Percentiles rank a stretch among this genome's conserved stretches.
phyloP scores from a whole-genome alignment of 2,329 filamentous ascomycete species.

The Monosporascus ibericus region DNA sequence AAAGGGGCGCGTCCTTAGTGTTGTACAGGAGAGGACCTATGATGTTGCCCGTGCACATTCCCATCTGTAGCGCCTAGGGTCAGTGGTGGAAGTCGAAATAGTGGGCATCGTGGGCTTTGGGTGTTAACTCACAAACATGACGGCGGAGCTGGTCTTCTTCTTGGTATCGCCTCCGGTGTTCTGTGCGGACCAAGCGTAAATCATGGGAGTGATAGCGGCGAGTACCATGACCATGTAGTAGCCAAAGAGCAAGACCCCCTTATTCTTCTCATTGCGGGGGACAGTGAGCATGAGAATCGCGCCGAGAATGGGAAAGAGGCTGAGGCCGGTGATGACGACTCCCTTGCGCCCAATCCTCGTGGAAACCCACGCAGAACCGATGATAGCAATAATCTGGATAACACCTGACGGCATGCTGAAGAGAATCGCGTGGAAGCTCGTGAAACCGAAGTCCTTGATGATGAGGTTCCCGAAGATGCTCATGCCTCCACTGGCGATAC shows the following conservation, averaged over 20 bases:
- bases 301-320: conserved; percentile 32
- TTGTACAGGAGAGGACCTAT: conserved; percentile 59
- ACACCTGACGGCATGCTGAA: conserved; percentile 35
- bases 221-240: conserved; percentile 40
- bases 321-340: conserved; percentile 33
- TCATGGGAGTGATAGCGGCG: conserved; percentile 43
- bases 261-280: conserved; percentile 32
- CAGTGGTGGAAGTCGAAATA: not conserved
- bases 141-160: conserved; percentile 55
- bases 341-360: conserved; percentile 37
- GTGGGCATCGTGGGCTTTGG: not conserved
- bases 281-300: conserved; percentile 43
- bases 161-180: conserved; percentile 63
- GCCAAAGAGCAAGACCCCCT: conserved; percentile 42
- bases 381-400: conserved; percentile 27
- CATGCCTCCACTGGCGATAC: conserved; percentile 32
- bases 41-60: conserved; percentile 57
- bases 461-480: conserved; percentile 33
- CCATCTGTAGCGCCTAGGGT: conserved; percentile 28
- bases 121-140: conserved; percentile 37
- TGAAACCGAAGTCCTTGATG: conserved; percentile 34
- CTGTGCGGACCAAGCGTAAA: conserved; percentile 51
- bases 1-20: conserved; percentile 51
- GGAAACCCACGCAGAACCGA: conserved; percentile 34
- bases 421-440: conserved; percentile 32